Base-by-base conservation (phyloP, 2,329 filamentous ascomycete species). In the Sclerotinia nivalis region DNA sequence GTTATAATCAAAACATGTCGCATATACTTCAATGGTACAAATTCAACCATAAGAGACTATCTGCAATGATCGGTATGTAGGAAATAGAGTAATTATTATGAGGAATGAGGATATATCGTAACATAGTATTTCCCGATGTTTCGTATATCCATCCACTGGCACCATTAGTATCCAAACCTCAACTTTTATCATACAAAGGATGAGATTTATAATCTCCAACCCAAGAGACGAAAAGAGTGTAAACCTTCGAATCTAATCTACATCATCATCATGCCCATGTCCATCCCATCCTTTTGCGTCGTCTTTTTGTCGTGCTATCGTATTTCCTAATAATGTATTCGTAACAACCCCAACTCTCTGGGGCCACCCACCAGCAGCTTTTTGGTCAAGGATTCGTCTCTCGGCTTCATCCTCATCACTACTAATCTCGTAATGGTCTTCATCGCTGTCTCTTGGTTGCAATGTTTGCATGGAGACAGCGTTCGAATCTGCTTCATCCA, bases 311-410 rank as follows among this genome's bases (percentile, higher is more conserved):
- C 76, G 72, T 12, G 76, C 74, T 25, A 78, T 55, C 5, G 76
- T 78, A 70, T 77, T 78, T n/a, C 76, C 77, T 13, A 78, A 62
- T 49, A 78, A 70, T 13, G 74, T 77, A 71, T 77, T 79, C 34
- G 77, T 77, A 12, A 77, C 74, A 28, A 78, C 68, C 8, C 75
- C 76, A 49, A 77, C 75, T 52, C 68, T 74, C 54, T 78, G 75
- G 18, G 74, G 77, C 76, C 75, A 77, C n/a, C 73, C 74, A 52
- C 61, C 60, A n/a, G 72, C 56, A 52, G 74, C 71, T 52, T 75
- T 76, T 7, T 73, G 68, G 58, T 77, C 73, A 22, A 74, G 50
- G 9, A 59, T 68, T 40, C 68, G 73, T 28, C 70, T 71, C 31
- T 76, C 75, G 25, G 70, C 71, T 61, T 76, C 75, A 28, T 76